These are phyloP conservation scores for Heliamphora exappendiculata DNA, from an alignment of 148 eudicot genomes.

Conservation along the genomic window DNA sequence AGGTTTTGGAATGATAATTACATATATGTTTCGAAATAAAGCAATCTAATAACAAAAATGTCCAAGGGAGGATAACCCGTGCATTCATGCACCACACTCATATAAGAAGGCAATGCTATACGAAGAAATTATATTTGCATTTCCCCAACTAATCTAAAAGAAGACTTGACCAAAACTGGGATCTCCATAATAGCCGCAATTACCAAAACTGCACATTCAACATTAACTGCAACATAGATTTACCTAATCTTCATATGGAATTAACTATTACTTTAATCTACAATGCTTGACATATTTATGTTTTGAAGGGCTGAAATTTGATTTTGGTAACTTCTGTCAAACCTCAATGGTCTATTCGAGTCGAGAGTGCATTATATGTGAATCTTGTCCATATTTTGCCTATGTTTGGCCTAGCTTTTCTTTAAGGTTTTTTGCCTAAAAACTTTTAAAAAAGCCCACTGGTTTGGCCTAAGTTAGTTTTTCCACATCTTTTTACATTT, in stretches of 20 bases:
- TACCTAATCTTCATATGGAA: neutral
- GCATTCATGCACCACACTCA: neutral
- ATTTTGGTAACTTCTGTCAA: too few species aligned
- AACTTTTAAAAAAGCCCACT: neutral
- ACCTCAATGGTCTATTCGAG: too few species aligned
- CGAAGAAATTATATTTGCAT: neutral
- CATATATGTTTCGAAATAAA: neutral
- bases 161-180: neutral
- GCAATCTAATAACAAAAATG: neutral
- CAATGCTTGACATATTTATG: neutral
- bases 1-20: neutral
- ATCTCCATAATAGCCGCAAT: neutral
- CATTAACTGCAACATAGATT: neutral
- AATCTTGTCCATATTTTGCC: neutral
- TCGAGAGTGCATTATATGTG: too few species aligned
- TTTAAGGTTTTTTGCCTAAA: neutral
- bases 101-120: neutral
- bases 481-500: neutral
- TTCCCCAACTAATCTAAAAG: neutral
- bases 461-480: neutral
- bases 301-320: neutral
- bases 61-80: neutral
- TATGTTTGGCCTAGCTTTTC: neutral
- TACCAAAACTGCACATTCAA: neutral
- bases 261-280: neutral